Base-by-base conservation (phyloP, 192 early-diverging fungal genomes). In the Fimicolochytrium jonesii region DNA sequence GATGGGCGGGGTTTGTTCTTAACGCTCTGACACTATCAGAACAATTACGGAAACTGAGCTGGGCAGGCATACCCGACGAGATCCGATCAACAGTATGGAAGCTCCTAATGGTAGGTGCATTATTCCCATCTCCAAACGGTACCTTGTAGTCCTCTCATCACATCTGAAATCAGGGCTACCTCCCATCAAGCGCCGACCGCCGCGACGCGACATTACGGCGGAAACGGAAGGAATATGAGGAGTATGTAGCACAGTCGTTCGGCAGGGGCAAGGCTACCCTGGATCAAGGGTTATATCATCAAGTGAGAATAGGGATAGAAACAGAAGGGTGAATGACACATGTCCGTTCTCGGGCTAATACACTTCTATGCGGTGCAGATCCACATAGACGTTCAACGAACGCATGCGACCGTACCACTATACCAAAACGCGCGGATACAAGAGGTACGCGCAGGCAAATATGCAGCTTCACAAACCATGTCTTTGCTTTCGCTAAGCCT, bases 191-290 rank as follows among this genome's bases (percentile, higher is more conserved):
- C 66, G 84, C 88, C n/a, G 86, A 89, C 59, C 79, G 94, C 5
- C 68, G 93, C 31, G 88, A 85, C 13, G 81, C 82, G 4, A 95
- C 94, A 0, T 56, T 99, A 64, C 74, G 77, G 51, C 82, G 92
- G 50, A 99, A 99, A 64, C 80, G 97, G 50, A 87, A 88, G 49
- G 97, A 99, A 67, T 99, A 97, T 72, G 80, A 77, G 18, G 97
- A 99, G 64, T 88, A 86, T 62, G 83, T 90, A 0, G 66, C 73
- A 3, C 90, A 90, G 71, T 84, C 91, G n/a, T 95, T 91, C 76
- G 73, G 86, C 29, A 77, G 79, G 44, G 93, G 92, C 0, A 86
- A 84, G 26, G 84, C 78, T 11, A 80, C 85, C 0, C 74, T 96
- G 48, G 94, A 99, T 66, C 87, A 88, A 53, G 74, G 78, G 17